Conservation (phyloP, 352 stramenopile species). For the Globisporangium abappressorium region DNA sequence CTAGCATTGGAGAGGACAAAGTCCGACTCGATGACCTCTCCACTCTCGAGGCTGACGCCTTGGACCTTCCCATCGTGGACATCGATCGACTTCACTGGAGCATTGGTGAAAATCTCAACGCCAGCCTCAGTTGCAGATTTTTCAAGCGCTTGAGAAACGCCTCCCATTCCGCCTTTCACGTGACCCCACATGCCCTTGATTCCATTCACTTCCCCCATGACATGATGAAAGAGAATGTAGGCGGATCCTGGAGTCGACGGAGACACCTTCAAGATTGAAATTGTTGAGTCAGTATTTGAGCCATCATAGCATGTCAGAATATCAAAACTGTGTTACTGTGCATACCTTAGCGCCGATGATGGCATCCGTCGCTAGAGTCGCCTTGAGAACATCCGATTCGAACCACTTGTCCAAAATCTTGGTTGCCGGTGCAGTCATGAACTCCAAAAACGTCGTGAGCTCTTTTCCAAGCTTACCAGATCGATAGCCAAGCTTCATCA, state of each 20-base stretch:
- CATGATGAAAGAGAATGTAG: constrained; percentile 91
- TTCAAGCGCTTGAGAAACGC: constrained; percentile 65
- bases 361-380: constrained; percentile 89
- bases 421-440: constrained; percentile 83
- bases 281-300: background rate
- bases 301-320: background rate
- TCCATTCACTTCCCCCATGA: constrained; percentile 90
- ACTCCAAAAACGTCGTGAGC: constrained; percentile 81
- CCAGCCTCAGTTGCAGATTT: constrained; percentile 61
- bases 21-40: constrained; percentile 47
- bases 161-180: constrained; percentile 88
- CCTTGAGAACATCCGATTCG: constrained; percentile 87
- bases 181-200: constrained; percentile 88
- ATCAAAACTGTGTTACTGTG: background rate
- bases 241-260: constrained; percentile 83
- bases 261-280: constrained; percentile 40
- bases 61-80: constrained; percentile 36
- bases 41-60: constrained; percentile 65
- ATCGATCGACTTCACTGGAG: constrained; percentile 63
- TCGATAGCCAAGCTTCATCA: constrained; percentile 61
- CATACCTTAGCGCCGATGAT: constrained; percentile 87
- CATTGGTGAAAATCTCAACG: constrained; percentile 67
- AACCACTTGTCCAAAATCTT: constrained; percentile 92
- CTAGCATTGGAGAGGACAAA: constrained; percentile 81
- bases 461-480: constrained; percentile 69